A percentile compares a stretch with the other conserved stretches of the same genome.
Conservation (phyloP, 225 moss, liverwort and hornwort species). For the Rhytidiadelphus loreus region DNA sequence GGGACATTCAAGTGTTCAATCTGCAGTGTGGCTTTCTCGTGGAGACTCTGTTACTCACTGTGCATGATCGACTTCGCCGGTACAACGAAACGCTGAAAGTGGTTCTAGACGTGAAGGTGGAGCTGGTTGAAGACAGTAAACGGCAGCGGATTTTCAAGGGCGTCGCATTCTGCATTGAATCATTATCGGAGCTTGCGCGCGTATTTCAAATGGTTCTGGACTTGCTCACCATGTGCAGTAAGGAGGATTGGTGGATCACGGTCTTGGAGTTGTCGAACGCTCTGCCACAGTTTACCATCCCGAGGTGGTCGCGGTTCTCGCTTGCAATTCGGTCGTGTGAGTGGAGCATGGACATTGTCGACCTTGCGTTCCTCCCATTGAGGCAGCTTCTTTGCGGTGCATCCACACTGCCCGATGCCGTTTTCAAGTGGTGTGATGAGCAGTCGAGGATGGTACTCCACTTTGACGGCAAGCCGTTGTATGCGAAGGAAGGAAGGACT, state of each 20-base stretch:
- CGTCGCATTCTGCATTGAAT: conserved; percentile 25
- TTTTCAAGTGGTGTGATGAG: conserved; percentile 21
- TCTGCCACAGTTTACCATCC: background rate
- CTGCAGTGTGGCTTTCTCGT: conserved; percentile 20
- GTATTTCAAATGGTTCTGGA: conserved; percentile 6
- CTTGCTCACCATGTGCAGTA: conserved; percentile 10
- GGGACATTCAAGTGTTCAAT: conserved; percentile 11
- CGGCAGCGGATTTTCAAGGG: conserved; percentile 16
- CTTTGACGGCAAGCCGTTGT: conserved; percentile 1
- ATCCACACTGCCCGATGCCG: background rate
- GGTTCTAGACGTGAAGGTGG: background rate
- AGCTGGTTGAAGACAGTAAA: background rate
- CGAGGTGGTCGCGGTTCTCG: conserved; percentile 32
- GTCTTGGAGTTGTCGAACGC: conserved; percentile 17
- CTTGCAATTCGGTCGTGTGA: conserved; percentile 24
- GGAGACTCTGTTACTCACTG: conserved; percentile 3
- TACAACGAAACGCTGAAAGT: background rate
- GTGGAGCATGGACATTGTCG: conserved; percentile 36
- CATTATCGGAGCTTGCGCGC: conserved; percentile 13
- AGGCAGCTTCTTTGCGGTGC: background rate
- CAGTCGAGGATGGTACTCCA: conserved; percentile 9
- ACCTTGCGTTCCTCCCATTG: conserved; percentile 23
- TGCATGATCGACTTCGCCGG: conserved; percentile 2
- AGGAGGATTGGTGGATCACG: conserved; percentile 25
- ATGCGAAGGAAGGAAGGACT: background rate